Conservation (phyloP, 345 rosid species). For the Anastatica hierochuntica region DNA sequence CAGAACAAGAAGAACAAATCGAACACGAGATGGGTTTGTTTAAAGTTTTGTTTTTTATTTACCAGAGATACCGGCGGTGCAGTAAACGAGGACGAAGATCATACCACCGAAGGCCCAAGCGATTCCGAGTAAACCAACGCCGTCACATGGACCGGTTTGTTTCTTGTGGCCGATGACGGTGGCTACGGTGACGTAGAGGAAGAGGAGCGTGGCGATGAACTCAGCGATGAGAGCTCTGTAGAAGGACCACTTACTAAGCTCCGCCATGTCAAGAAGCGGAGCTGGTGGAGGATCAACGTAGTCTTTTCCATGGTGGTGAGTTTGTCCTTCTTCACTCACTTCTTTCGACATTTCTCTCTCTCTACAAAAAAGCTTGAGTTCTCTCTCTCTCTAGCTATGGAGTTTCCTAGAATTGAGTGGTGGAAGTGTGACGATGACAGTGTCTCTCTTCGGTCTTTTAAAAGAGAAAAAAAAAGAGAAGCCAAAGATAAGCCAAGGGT, state of each 20-base stretch:
- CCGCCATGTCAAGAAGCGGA: slow-evolving; percentile 53
- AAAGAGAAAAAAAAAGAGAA: slow-evolving; percentile 17
- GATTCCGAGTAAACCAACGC: slow-evolving; percentile 83
- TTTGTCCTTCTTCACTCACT: slow-evolving; percentile 64
- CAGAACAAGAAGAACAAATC: no score
- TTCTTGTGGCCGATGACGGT: slow-evolving; percentile 76
- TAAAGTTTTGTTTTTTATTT: no score
- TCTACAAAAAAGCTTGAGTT: background rate
- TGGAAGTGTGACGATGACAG: no score
- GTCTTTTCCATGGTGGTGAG: slow-evolving; percentile 52
- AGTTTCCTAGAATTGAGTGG: slow-evolving; percentile 14
- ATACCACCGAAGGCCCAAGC: slow-evolving; percentile 95
- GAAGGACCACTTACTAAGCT: slow-evolving; percentile 76
- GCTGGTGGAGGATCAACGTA: slow-evolving; percentile 97
- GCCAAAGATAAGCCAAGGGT: slow-evolving; percentile 33
- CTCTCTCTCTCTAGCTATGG: background rate
- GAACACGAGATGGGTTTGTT: no score
- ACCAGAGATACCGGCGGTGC: slow-evolving; percentile 93
- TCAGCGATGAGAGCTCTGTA: slow-evolving; percentile 92
- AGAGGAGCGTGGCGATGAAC: slow-evolving; percentile 87
- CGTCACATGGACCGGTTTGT: slow-evolving; percentile 49
- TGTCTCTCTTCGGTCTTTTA: slow-evolving; percentile 14
- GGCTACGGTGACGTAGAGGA: slow-evolving; percentile 75
- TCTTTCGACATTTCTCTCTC: slow-evolving; percentile 54
- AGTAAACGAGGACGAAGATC: slow-evolving; percentile 43